Base-by-base conservation (phyloP, 2,329 filamentous ascomycete genomes). In the Trichothecium roseum region DNA sequence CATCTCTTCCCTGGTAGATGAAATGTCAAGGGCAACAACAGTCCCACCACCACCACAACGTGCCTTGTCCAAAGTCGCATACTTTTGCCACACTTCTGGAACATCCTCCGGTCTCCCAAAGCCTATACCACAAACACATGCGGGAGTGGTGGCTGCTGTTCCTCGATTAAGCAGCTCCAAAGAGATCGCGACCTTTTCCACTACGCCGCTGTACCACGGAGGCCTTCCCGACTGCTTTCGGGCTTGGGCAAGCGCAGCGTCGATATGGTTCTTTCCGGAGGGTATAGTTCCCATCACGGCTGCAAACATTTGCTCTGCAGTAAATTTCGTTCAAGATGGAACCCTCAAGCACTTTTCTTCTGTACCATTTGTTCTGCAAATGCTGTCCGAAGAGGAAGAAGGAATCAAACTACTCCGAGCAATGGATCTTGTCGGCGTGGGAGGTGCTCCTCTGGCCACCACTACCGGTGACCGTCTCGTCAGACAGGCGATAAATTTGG, bases 181-280 rank as follows among this genome's bases (percentile, higher is more conserved):
- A 1, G 35, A 54, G 3, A 47, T 56, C 3, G 68, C 72, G 0
- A 78, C 73, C 0, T 81, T 81, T 44, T 76, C 75, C 0, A 78
- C 75, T 0, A 81, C 77, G 3, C 77, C 78, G 0, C 58, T 81
- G 0, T 81, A 79, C 42, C 75, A 81, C 43, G 78, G 77, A 2
- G 78, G 77, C 0, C 62, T 79, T 8, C 72, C 76, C 1, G 78
- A 81, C 47, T 63, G 72, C 15, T 69, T 81, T 31, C 59, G 77
- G 34, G 65, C 74, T 0, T 80, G 77, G 75, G 69, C 72, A 2
- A 74, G 71, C 38, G 64, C 63, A 14, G 67, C 72, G 0, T 51
- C 70, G 45, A 70, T 80, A 3, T 81, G 74, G 70, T 57, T 81
- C 8, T 81, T 80, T 41, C 74, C 76, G 1, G 66, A 70, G 15